Base-by-base conservation (phyloP, 768 basidiomycete genomes). In the Agaricus subrufescens region DNA sequence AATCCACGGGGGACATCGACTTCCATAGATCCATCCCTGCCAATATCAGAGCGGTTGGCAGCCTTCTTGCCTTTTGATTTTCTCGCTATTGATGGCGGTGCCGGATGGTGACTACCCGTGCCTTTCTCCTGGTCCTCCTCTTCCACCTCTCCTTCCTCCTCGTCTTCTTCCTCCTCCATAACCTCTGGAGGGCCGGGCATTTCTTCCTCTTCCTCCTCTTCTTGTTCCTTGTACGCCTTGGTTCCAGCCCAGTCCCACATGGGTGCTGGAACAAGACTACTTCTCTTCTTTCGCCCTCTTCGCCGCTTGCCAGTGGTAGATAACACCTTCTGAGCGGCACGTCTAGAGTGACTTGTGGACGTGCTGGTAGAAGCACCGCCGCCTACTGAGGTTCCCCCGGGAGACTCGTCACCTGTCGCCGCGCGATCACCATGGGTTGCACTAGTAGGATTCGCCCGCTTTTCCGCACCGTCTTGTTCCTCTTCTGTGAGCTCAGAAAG, bases 191-290 rank as follows among this genome's bases (percentile, higher is more conserved):
- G 76, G 14, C 74, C 72, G 2, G 74, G 56, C 56, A 87, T 84
- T 61, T 87, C 84, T 58, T 87, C 83, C 77, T 80, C 78, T 51
- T 80, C 79, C 61, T 83, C 80, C 53, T 71, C 66, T 14, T 57
- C 69, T 31, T 63, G 59, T 34, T 56, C 61, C 50, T 57, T 64
- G 31, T 61, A 30, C 14, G 67, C 59, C 69, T 69, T 77, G 48
- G 70, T 75, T 66, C 82, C 84, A 62, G 84, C 89, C 90, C 91
- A 93, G 26, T 81, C 89, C 91, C 90, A 92, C 88, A 91, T 92
- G 52, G 82, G 82, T 37, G 84, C 84, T 29, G 90, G 88, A 1
- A 89, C 84, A 58, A 90, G 76, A 54, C 85, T 86, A 62, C 85
- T 81, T 50, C 84, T 79, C 64, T 83, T 82, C 67, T 73, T 78